Base-by-base conservation (phyloP, 306 rosid species). In the Sophora flavescens region DNA sequence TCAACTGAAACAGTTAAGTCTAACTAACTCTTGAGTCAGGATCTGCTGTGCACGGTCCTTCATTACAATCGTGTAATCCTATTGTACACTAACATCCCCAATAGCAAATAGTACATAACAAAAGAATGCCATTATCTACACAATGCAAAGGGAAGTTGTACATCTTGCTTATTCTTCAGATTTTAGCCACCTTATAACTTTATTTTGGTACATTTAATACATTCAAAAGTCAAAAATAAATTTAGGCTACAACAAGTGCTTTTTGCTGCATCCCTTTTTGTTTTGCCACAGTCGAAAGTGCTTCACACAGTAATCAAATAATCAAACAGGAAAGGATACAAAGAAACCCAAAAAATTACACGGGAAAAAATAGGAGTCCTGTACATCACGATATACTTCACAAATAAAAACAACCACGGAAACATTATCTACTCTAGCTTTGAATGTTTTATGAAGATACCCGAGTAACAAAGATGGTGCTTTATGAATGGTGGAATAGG, bases 161-260 rank as follows among this genome's bases (percentile, higher is more conserved):
- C 61, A 48, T 50, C 30, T 6, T 39, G 14, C 13, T 68, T 7
- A 61, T 14, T 44, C 48, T 33, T 72, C 72, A 56, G 36, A 68
- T 17, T 68, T 48, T 14, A 10, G n/a, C 44, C 36, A 11, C 47
- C 70, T 38, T 26, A n/a, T 3, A 33, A 59, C 4, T 30, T 6
- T 28, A 22, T 45, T 59, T 13, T 45, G 13, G 56, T 14, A 36
- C 38, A 68, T 4, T 8, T 6, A 14, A 47, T 50, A 6, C 48
- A 50, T 60, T 60, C 35, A 70, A 70, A 70, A 39, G 63, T 15
- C 22, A 35, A 36, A 69, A 78, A 61, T 26, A 69, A 78, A 61
- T 26, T 6, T 8, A 52, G 41, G 6, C n/a, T 16, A 56, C 8
- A 22, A 32, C 6, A 22, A 26, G 22, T 35, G 13, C 41, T 17